Percentiles rank a stretch among this genome's conserved stretches.
phyloP scores from a whole-genome alignment of 106 monocot genomes.

The Platanthera zijinensis region DNA sequence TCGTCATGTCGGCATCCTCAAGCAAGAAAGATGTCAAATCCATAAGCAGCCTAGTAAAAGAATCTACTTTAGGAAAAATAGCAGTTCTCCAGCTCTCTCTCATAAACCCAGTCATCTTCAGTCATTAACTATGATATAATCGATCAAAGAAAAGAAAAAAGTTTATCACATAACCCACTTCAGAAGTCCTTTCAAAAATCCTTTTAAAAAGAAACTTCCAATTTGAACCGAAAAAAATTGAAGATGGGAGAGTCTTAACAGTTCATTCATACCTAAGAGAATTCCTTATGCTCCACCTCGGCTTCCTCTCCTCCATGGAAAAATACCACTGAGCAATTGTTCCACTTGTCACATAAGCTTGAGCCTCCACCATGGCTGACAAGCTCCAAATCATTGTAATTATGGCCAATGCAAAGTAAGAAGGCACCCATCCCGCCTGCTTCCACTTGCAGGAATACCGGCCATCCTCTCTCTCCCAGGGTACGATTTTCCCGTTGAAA shows the following conservation, averaged over 20 bases:
- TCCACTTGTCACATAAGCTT: conserved; percentile 77
- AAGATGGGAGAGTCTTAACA: neutral
- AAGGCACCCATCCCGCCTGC: conserved; percentile 72
- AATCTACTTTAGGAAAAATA: neutral
- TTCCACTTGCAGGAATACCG: conserved; percentile 55
- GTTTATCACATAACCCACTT: neutral
- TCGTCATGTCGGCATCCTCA: neutral
- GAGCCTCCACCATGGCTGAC: conserved; percentile 57
- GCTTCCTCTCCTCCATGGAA: conserved; percentile 38
- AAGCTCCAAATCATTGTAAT: conserved; percentile 72
- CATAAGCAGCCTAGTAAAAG: neutral
- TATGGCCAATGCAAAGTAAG: conserved; percentile 67
- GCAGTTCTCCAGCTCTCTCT: neutral
- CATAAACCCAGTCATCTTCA: neutral
- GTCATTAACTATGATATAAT: neutral
- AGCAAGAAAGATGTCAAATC: neutral
- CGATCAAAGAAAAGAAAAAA: neutral
- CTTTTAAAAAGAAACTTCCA: neutral
- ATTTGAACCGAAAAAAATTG: neutral
- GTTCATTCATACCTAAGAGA: conserved; percentile 53
- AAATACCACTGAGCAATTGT: conserved; percentile 94
- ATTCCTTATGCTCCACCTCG: conserved; percentile 42
- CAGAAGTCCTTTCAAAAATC: neutral
- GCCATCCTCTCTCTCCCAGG: conserved; percentile 22
- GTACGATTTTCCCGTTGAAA: conserved; percentile 59